Percentiles rank a stretch among this genome's conserved stretches.
Evolutionary conservation across 345 rosid genomes (phyloP).

Genomic region (Euphorbia tirucalli): DNA sequence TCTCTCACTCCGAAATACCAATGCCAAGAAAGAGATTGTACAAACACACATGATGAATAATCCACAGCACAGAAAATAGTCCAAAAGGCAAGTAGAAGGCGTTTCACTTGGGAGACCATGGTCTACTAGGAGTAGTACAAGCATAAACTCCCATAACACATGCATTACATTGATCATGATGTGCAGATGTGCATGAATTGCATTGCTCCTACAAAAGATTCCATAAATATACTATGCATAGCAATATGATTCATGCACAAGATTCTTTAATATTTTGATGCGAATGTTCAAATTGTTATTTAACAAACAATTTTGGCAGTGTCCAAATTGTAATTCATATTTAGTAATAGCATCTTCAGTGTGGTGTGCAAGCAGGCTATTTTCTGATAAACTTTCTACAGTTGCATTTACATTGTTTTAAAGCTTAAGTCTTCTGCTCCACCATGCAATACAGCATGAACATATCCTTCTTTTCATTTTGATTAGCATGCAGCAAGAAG

Average conservation of each 20-base stretch:
- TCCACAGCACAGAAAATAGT: neutral
- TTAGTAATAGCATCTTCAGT: neutral
- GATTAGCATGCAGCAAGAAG: neutral
- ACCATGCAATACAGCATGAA: neutral
- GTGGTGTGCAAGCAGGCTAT: neutral
- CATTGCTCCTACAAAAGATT: neutral
- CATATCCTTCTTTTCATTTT: neutral
- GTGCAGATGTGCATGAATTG: neutral
- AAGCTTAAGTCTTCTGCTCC: neutral
- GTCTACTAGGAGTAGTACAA: neutral
- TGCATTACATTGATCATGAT: neutral
- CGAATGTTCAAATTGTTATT: neutral
- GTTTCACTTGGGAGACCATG: neutral
- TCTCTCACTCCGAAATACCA: neutral
- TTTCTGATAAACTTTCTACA: neutral
- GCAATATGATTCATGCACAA: neutral
- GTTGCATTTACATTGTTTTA: neutral
- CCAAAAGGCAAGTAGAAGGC: neutral
- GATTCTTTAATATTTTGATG: neutral
- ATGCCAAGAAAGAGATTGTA: neutral
- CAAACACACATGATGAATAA: neutral
- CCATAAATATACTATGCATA: neutral
- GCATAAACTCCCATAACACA: neutral
- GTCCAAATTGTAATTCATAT: neutral
- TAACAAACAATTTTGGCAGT: neutral